Conservation (phyloP, 495 filamentous ascomycete species). For the Cetradonia linearis region DNA sequence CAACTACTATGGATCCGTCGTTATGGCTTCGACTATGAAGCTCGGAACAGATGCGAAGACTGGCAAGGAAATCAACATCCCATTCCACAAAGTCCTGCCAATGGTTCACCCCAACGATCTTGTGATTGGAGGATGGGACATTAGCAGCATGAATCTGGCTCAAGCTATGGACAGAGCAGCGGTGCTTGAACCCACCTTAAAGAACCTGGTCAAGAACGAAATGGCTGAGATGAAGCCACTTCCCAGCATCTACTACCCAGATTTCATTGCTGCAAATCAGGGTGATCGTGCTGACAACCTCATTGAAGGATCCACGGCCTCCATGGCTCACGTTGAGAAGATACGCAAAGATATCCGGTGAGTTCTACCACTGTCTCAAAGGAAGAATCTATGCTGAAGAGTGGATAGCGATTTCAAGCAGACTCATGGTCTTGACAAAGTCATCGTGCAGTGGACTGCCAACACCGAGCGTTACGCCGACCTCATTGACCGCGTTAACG, state of each 20-base stretch:
- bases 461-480: slow-evolving; percentile 97
- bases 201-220: slow-evolving; percentile 80
- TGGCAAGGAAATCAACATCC: slow-evolving; percentile 86
- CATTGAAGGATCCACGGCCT: slow-evolving; percentile 72
- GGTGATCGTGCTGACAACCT: slow-evolving; percentile 93
- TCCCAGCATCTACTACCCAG: slow-evolving; percentile 94
- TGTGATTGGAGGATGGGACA: slow-evolving; percentile 94
- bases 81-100: slow-evolving; percentile 85
- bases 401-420: slow-evolving; percentile 73
- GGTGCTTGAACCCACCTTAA: slow-evolving; percentile 88
- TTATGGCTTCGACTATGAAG: slow-evolving; percentile 96
- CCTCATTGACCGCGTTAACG: slow-evolving; percentile 79
- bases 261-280: slow-evolving; percentile 99
- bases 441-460: slow-evolving; percentile 96
- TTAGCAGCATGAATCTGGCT: slow-evolving; percentile 78
- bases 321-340: slow-evolving; percentile 77
- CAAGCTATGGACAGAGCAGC: slow-evolving; percentile 91
- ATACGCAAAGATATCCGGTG: slow-evolving; percentile 93
- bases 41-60: slow-evolving; percentile 80
- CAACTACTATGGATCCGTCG: slow-evolving; percentile 96
- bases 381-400: slow-evolving; percentile 13
- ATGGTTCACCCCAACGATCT: slow-evolving; percentile 98
- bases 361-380: slow-evolving; percentile 22
- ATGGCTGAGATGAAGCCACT: slow-evolving; percentile 84
- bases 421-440: slow-evolving; percentile 77